phyloP scores from a whole-genome alignment of 148 eudicot species.

The Agrostemma githago region DNA sequence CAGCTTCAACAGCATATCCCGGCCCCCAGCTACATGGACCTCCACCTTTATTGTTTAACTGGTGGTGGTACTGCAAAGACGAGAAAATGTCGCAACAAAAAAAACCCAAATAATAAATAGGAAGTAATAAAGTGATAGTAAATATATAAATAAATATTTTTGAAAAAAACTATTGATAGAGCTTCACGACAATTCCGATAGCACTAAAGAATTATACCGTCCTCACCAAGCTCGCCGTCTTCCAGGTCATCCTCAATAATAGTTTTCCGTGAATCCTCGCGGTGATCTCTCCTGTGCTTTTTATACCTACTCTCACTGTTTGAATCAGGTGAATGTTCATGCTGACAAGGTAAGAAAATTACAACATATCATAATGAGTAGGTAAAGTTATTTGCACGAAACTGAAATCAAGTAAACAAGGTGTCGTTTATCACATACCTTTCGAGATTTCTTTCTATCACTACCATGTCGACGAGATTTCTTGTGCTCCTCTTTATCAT shows the following conservation, averaged over 20 bases:
- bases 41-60: neutral
- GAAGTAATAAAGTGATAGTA: no score
- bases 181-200: neutral
- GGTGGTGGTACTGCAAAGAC: neutral
- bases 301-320: constrained; percentile 83
- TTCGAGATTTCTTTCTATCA: constrained; percentile 89
- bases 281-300: constrained; percentile 67
- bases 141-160: no score
- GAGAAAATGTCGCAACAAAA: neutral
- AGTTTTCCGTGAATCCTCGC: constrained; percentile 59
- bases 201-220: constrained; percentile 62
- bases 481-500: constrained; percentile 79
- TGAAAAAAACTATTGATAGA: neutral
- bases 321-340: constrained; percentile 88
- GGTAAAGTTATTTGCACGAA: neutral
- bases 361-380: neutral
- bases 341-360: constrained; percentile 41
- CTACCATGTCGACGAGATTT: constrained; percentile 84
- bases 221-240: constrained; percentile 98
- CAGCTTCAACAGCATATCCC: neutral
- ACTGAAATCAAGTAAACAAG: neutral
- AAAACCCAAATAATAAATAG: neutral
- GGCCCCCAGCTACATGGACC: neutral
- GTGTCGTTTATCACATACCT: constrained; percentile 39
- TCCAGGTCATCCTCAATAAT: constrained; percentile 78